Evolutionary conservation across 2,329 filamentous ascomycete species (phyloP).

Genomic region (Phialocephala sp.): DNA sequence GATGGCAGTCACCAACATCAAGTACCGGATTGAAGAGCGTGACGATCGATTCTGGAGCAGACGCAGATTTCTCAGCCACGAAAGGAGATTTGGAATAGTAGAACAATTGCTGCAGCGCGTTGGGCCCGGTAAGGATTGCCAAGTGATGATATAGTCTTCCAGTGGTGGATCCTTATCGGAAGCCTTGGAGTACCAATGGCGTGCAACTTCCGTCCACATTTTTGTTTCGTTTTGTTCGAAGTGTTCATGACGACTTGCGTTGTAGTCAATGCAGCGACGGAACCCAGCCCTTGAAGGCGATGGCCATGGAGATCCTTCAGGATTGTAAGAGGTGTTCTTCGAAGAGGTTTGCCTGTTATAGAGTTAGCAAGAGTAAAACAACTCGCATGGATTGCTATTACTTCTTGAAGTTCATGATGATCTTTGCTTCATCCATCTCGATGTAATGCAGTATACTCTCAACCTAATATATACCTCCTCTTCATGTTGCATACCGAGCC

Average conservation of each 20-base stretch:
- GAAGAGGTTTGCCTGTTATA: neutral
- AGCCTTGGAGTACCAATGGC: slow-evolving; percentile 82
- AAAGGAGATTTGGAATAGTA: slow-evolving; percentile 73
- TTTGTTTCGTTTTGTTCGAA: slow-evolving; percentile 74
- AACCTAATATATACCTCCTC: neutral
- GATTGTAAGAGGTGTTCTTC: neutral
- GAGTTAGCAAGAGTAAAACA: neutral
- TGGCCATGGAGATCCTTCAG: no score
- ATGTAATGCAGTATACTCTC: neutral
- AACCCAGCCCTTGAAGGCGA: no score
- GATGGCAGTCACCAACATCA: slow-evolving; percentile 42
- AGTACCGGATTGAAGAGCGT: slow-evolving; percentile 70
- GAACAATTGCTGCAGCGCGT: slow-evolving; percentile 70
- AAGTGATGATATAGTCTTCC: slow-evolving; percentile 86
- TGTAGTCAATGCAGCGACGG: no score
- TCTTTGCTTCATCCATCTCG: neutral
- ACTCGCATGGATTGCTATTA: neutral
- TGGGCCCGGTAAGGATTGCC: slow-evolving; percentile 75
- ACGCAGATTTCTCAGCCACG: slow-evolving; percentile 46
- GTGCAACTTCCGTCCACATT: slow-evolving; percentile 77
- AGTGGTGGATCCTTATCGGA: slow-evolving; percentile 74
- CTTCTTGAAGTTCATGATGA: neutral
- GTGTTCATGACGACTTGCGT: slow-evolving; percentile 59
- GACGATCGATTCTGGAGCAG: slow-evolving; percentile 65
- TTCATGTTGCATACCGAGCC: slow-evolving; percentile 5